Base-by-base conservation (phyloP, 768 basidiomycete species). In the Tylopilus sp. region DNA sequence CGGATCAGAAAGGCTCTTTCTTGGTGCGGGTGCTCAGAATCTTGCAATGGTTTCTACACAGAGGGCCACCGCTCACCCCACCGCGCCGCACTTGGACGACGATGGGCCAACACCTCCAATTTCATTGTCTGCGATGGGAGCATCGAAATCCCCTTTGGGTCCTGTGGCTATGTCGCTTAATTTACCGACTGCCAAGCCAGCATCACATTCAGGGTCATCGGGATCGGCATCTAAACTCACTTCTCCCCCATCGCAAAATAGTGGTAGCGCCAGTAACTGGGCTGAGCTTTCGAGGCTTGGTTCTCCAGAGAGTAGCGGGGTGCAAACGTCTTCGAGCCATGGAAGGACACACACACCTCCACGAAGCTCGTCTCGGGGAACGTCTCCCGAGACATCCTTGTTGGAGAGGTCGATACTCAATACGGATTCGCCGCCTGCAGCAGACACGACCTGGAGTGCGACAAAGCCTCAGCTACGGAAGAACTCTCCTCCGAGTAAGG, bases 321-420 rank as follows among this genome's bases (percentile, higher is more conserved):
- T 48, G 3, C 44, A 26, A 41, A 38, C 42, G 8, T 56, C 60
- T 38, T 23, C 62, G 15, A 44, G 41, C 35, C 50, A 50, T 4
- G 33, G 43, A 10, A 53, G 30, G 22, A 36, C 31, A 31, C 51
- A 22, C 4, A 48, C n/a, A 13, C 41, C 58, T 3, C 36, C 50
- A 21, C 51, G 57, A 30, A 44, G 23, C 7, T 35, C 51, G 4
- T 51, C 56, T 6, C 51, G 39, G 15, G 53, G 52, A 30, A 46
- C 47, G 15, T 44, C 52, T 20, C 41, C 53, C 0, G 58, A 53
- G 26, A 12, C 23, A 7, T 40, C 55, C 13, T 20, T 47, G 26
- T 46, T 60, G 28, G 55, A 53, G 6, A 55, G 56, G 44, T 50
- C 68, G 5, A 53, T 63, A 30, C 51, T 62, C 3, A 53, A 40